Conservation (phyloP, 2,329 filamentous ascomycete species). For the Magnaporthiopsis poae region DNA sequence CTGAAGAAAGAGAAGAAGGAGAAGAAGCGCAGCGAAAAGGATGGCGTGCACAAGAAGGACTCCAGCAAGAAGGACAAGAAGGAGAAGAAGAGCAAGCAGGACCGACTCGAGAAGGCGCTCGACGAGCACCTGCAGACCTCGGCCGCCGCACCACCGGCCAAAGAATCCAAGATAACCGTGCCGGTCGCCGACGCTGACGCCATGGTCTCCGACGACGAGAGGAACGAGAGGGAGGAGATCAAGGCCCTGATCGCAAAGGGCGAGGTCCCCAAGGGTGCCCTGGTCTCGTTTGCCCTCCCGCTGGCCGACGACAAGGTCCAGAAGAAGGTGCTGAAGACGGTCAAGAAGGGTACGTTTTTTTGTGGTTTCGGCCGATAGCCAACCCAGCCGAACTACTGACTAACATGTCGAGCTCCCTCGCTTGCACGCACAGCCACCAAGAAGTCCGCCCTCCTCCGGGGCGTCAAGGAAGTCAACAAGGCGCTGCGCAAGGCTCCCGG, state of each 20-base stretch:
- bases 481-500: constrained; percentile 83
- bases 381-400: constrained; percentile 4
- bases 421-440: constrained; percentile 62
- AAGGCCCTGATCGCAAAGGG: constrained; percentile 37
- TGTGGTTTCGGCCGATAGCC: neutral
- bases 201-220: constrained; percentile 22
- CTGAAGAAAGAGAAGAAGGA: constrained; percentile 45
- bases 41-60: constrained; percentile 38
- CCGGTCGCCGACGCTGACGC: neutral
- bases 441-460: constrained; percentile 89
- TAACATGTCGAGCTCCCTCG: constrained; percentile 4
- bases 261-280: constrained; percentile 30
- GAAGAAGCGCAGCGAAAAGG: constrained; percentile 46
- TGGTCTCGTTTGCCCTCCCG: constrained; percentile 77
- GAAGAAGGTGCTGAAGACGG: constrained; percentile 56
- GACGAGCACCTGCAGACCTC: constrained; percentile 55
- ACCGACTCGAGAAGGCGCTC: constrained; percentile 56
- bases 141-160: constrained; percentile 33
- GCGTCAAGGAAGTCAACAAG: constrained; percentile 98
- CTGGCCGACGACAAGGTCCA: constrained; percentile 68
- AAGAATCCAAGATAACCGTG: constrained; percentile 16
- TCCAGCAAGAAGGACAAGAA: constrained; percentile 51
- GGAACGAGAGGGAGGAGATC: constrained; percentile 36
- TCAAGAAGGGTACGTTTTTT: constrained; percentile 46
- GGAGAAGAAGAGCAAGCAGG: constrained; percentile 63